phyloP scores from a whole-genome alignment of 805 yeast genomes.

The Maudiozyma turicensis region DNA sequence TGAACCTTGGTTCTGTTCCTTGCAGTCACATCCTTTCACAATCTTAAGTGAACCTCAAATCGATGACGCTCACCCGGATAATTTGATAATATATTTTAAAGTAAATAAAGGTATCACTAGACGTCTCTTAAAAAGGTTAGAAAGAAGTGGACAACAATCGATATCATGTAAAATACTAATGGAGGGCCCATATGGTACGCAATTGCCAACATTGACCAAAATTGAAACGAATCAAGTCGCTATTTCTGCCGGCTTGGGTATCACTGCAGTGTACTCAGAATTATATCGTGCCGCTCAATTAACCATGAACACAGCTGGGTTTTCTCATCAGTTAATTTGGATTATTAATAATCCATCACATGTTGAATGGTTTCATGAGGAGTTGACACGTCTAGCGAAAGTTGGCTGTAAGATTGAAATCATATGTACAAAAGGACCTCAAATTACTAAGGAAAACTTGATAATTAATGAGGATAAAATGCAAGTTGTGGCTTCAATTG shows the following conservation, averaged over 20 bases:
- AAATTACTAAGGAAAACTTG: slow-evolving; percentile 1
- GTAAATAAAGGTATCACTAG: slow-evolving; percentile 52
- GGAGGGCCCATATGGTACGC: slow-evolving; percentile 57
- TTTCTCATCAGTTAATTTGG: slow-evolving; percentile 48
- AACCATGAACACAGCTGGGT: slow-evolving; percentile 4
- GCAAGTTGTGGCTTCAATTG: neutral
- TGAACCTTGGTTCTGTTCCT: slow-evolving; percentile 38
- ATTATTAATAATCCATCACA: slow-evolving; percentile 44
- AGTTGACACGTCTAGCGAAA: slow-evolving; percentile 29
- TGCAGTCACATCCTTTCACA: slow-evolving; percentile 68
- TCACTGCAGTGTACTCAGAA: slow-evolving; percentile 42
- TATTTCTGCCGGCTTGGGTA: slow-evolving; percentile 46
- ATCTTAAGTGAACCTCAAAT: slow-evolving; percentile 33
- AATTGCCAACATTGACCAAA: slow-evolving; percentile 29
- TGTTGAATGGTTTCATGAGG: slow-evolving; percentile 39
- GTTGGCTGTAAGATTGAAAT: slow-evolving; percentile 22
- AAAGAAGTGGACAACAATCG: slow-evolving; percentile 23
- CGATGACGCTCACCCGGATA: slow-evolving; percentile 19
- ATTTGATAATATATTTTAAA: slow-evolving; percentile 36
- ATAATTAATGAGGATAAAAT: neutral
- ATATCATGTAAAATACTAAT: slow-evolving; percentile 33
- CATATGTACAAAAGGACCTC: slow-evolving; percentile 5
- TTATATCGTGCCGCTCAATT: slow-evolving; percentile 24
- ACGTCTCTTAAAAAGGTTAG: slow-evolving; percentile 29
- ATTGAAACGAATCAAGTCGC: slow-evolving; percentile 33